Conservation (phyloP, 2,329 filamentous ascomycete genomes). For the Hymenotorrendiella dingleyae region DNA sequence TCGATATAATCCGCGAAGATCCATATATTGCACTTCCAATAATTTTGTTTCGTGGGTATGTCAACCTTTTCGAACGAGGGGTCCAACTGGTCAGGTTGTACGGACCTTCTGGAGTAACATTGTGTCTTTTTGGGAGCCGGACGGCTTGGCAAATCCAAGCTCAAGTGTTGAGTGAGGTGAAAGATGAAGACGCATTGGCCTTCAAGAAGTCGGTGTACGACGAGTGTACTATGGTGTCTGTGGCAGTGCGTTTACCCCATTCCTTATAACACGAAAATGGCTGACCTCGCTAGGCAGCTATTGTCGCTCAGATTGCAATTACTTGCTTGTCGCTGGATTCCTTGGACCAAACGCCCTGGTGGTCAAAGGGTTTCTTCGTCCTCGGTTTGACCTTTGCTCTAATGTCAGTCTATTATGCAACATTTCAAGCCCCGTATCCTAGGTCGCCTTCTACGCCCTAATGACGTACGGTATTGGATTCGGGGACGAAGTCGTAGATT, state of each 20-base stretch:
- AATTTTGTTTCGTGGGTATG: no score
- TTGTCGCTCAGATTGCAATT: not conserved
- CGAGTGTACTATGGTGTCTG: not conserved
- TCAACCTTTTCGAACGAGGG: no score
- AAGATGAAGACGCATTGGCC: no score
- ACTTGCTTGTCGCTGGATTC: not conserved
- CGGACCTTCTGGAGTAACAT: not conserved
- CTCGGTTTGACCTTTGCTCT: not conserved
- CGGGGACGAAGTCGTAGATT: not conserved
- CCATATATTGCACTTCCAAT: no score
- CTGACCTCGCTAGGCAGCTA: not conserved
- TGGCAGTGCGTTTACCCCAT: not conserved
- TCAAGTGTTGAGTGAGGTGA: not conserved
- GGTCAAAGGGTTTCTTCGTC: not conserved
- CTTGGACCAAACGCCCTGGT: not conserved
- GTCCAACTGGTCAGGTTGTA: not conserved
- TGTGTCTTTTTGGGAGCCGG: slow-evolving; percentile 1
- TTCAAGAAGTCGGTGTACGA: not conserved
- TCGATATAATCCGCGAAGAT: no score
- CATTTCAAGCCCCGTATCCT: not conserved
- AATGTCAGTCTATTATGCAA: not conserved
- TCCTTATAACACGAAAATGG: not conserved
- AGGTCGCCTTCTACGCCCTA: not conserved
- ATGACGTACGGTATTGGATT: not conserved
- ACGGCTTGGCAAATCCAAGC: not conserved